These are phyloP conservation scores for Zopfia rhizophila DNA, from an alignment of 2,329 filamentous ascomycete genomes.

Conservation along the genomic window DNA sequence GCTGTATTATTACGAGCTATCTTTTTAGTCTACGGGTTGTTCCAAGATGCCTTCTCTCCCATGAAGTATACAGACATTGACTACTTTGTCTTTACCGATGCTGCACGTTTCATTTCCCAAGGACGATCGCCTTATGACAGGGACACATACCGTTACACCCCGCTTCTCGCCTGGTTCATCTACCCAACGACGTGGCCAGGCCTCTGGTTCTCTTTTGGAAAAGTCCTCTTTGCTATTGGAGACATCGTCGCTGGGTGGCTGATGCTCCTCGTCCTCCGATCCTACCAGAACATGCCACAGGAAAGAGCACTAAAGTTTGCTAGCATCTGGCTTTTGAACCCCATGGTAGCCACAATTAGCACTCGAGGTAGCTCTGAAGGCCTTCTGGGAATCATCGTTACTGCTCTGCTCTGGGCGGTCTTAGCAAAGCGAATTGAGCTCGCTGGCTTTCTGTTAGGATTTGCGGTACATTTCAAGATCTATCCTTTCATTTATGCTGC, in stretches of 20 bases:
- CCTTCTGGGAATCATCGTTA: constrained; percentile 83
- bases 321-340: constrained; percentile 92
- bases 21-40: constrained; percentile 87
- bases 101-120: constrained; percentile 78
- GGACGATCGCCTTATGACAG: constrained; percentile 82
- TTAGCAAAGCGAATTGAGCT: constrained; percentile 69
- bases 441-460: constrained; percentile 79
- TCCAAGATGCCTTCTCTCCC: constrained; percentile 90
- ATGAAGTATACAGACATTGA: constrained; percentile 99
- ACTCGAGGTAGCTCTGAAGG: constrained; percentile 95
- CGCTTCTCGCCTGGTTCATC: constrained; percentile 89
- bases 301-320: constrained; percentile 76
- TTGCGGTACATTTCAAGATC: constrained; percentile 97
- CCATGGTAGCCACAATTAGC: constrained; percentile 97
- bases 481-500: constrained; percentile 97
- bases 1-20: constrained; percentile 72
- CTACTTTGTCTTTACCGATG: constrained; percentile 98
- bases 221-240: constrained; percentile 82
- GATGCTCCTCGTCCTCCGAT: constrained; percentile 67
- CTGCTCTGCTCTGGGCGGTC: constrained; percentile 84
- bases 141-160: constrained; percentile 97
- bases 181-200: constrained; percentile 76
- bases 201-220: constrained; percentile 83
- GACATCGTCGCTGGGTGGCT: constrained; percentile 88
- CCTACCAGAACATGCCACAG: constrained; percentile 45